Base-by-base conservation (phyloP, 805 yeast genomes). In the Cyberlindnera euphorbiae region DNA sequence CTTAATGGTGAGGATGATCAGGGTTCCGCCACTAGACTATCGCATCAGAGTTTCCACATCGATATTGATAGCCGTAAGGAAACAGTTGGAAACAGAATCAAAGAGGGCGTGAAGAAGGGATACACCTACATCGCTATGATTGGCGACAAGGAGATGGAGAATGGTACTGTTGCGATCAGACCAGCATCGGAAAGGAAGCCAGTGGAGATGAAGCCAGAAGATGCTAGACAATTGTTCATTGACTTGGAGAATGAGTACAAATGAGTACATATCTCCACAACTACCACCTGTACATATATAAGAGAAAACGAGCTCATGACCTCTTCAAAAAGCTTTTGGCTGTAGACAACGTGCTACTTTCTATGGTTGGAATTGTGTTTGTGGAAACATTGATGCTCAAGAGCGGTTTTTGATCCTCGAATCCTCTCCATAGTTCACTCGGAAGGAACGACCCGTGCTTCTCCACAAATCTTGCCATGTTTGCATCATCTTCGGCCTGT, bases 61-160 rank as follows among this genome's bases (percentile, higher is more conserved):
- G 96, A 89, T 50, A 62, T 88, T 2, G 95, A 86, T 52, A 61
- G 63, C 5, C 74, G 95, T 48, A 69, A 69, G 7, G 95, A 83
- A 47, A 81, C 97, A 1, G 75, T 90, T 19, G 89, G 94, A 0
- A 73, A 69, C 35, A 71, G 96, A 50, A 79, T 88, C 34, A 82
- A 83, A 50, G 93, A 86, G 36, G 93, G 95, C 3, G 67, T 82
- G 11, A 55, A 59, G 37, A 78, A 78, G 48, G 87, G 90, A 1
- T 88, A 83, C 56, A 80, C 82, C 8, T 93, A 75, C 52, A 73
- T 90, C 30, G 64, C 87, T n/a, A 74, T 89, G 60, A 71, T 93
- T 27, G 98, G 98, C 18, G 96, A 88, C 47, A 75, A 76, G 46
- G 98, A 93, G 58, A 64, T 82, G 7, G 74, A 69, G 32, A 59